A percentile compares a stretch with the other conserved stretches of the same genome.
Conservation (phyloP, 352 stramenopile genomes). For the Phytophthora cactorum region DNA sequence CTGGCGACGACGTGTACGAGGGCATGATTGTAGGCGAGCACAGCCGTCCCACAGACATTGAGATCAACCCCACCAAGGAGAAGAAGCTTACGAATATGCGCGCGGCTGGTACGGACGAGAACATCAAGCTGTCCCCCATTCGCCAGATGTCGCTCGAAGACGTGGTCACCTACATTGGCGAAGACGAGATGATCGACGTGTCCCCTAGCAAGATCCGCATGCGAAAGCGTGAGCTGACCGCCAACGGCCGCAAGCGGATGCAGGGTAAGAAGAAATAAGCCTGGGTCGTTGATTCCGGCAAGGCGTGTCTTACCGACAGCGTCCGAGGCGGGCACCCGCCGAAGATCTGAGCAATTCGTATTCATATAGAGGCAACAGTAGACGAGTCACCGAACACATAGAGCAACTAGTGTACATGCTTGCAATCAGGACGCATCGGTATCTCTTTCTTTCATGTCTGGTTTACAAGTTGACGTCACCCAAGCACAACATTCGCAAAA, state of each 20-base stretch:
- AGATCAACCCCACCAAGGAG: constrained; percentile 98
- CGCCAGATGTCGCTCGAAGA: constrained; percentile 96
- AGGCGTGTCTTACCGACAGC: constrained; percentile 4
- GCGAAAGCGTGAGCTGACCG: constrained; percentile 72
- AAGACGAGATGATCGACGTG: constrained; percentile 99
- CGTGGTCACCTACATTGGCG: constrained; percentile 96
- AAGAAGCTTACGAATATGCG: constrained; percentile 99
- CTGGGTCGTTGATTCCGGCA: not conserved
- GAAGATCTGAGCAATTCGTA: constrained; percentile 27
- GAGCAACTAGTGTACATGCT: constrained; percentile 24
- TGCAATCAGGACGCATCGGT: constrained; percentile 20
- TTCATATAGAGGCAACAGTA: constrained; percentile 43
- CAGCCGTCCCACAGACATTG: constrained; percentile 94
- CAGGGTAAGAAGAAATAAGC: constrained; percentile 65
- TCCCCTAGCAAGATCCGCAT: constrained; percentile 96
- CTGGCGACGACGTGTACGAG: constrained; percentile 95
- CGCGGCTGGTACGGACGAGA: constrained; percentile 95
- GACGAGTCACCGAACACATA: constrained; percentile 20
- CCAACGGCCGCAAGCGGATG: constrained; percentile 65
- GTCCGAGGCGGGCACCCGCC: not conserved
- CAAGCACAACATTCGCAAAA: constrained; percentile 1
- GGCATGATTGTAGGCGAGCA: constrained; percentile 99
- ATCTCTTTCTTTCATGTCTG: constrained; percentile 2
- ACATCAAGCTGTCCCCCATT: constrained; percentile 93
- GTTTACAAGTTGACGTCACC: constrained; percentile 1